Base-by-base conservation (phyloP, 768 basidiomycete genomes). In the Dendrothele bispora region DNA sequence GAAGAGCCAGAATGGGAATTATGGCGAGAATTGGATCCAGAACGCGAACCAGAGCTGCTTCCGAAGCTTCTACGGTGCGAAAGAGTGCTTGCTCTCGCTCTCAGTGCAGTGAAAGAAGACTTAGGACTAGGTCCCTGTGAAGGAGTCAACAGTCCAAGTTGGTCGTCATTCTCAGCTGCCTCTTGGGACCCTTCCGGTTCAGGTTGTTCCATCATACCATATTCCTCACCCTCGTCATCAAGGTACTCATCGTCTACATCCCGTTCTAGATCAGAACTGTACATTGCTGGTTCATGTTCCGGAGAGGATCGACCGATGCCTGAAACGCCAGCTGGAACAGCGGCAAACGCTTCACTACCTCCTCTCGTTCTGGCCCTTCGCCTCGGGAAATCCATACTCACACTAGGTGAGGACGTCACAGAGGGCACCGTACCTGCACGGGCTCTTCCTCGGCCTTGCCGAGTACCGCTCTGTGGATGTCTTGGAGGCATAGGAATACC, bases 101-200 rank as follows among this genome's bases (percentile, higher is more conserved):
- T 62, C 30, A 74, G 61, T 48, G 72, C 69, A 36, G 65, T 57
- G 37, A 78, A 56, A 20, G 83, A 79, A 25, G 75, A 65, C 49
- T 73, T 67, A 17, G 84, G 75, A 54, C 79, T 75, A n/a, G 71
- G 66, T 26, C 67, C 60, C 5, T 65, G 62, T 4, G 74, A 70
- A 5, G 48, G 50, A 7, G 69, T 62, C 4, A 86, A 64, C 28
- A 86, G 62, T 4, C 82, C 84, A 28, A 85, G 77, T 39, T 72
- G 71, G 55, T 86, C 83, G 34, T 83, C 81, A 28, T 74, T 72
- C 59, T 85, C 83, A n/a, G 73, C 80, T 32, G 75, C 83, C 51
- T 84, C 80, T 28, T 79, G 71, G 4, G 72, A 71, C 4, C 76
- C 77, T 42, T 81, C 82, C 17, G 75, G 73, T 49, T 74, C 73